Evolutionary conservation across 805 yeast species (phyloP).

Genomic region (Teunomyces stri): DNA sequence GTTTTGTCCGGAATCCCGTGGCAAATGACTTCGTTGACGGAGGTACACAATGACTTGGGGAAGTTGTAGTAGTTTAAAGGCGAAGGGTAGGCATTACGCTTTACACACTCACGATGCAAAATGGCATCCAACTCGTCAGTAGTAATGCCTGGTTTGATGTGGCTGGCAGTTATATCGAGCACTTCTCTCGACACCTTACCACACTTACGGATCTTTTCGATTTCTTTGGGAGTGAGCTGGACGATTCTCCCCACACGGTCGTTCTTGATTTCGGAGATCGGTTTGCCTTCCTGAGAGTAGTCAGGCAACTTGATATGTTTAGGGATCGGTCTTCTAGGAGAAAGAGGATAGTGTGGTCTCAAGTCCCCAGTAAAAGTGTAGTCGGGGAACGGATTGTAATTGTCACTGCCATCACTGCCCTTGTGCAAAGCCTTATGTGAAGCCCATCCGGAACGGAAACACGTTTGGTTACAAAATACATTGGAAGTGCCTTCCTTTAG

Average conservation of each 20-base stretch:
- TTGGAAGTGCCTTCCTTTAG: slow-evolving; percentile 63
- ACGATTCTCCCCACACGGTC: slow-evolving; percentile 68
- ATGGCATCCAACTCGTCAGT: slow-evolving; percentile 88
- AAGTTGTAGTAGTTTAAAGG: slow-evolving; percentile 92
- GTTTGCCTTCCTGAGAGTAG: slow-evolving; percentile 77
- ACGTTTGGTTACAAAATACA: slow-evolving; percentile 77
- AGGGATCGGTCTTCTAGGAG: slow-evolving; percentile 71
- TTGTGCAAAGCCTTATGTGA: slow-evolving; percentile 75
- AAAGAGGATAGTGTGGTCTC: slow-evolving; percentile 78
- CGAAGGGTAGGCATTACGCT: slow-evolving; percentile 89
- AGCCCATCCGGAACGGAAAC: slow-evolving; percentile 73
- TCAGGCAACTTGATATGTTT: slow-evolving; percentile 74
- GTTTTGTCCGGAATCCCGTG: slow-evolving; percentile 96
- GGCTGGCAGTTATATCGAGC: slow-evolving; percentile 84
- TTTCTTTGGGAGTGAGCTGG: slow-evolving; percentile 62
- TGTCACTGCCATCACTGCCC: slow-evolving; percentile 48
- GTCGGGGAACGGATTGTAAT: slow-evolving; percentile 85
- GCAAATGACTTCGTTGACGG: slow-evolving; percentile 92
- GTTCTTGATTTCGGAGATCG: slow-evolving; percentile 70
- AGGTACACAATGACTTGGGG: slow-evolving; percentile 90
- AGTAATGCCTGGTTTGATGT: slow-evolving; percentile 82
- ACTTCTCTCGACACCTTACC: slow-evolving; percentile 79
- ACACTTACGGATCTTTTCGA: slow-evolving; percentile 73
- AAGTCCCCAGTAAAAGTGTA: slow-evolving; percentile 71
- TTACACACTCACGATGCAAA: slow-evolving; percentile 84